Percentiles rank a stretch among this genome's conserved stretches.
phyloP scores from a whole-genome alignment of 23 red algal species.

The Cyanidioschyzon merolae region DNA sequence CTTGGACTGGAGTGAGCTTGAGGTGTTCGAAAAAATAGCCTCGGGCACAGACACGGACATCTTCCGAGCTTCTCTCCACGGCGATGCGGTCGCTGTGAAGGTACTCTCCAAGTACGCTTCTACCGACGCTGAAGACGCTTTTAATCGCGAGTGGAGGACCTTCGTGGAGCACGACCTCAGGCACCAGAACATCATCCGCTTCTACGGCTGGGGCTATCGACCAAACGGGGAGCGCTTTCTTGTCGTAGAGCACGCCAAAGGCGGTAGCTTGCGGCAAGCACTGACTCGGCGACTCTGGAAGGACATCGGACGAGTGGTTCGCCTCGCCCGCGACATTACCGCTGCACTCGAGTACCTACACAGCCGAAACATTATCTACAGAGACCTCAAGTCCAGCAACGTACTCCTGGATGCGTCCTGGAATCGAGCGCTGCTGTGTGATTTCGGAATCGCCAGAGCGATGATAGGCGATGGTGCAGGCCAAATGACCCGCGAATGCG shows the following conservation, averaged over 20 bases:
- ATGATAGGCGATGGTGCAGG: not conserved
- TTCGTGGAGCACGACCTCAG: constrained; percentile 23
- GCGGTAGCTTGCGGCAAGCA: constrained; percentile 52
- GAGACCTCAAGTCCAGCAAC: constrained; percentile 50
- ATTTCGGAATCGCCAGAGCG: constrained; percentile 8
- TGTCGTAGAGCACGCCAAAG: constrained; percentile 39
- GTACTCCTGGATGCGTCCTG: constrained; percentile 29
- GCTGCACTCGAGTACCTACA: constrained; percentile 41
- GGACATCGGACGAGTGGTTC: constrained; percentile 17
- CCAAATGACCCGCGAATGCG: constrained; percentile 16
- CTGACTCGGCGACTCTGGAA: constrained; percentile 17
- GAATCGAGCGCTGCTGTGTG: not conserved
- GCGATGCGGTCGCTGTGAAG: constrained; percentile 48
- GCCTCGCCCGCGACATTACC: constrained; percentile 25
- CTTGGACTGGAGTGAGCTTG: not conserved
- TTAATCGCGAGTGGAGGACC: constrained; percentile 39
- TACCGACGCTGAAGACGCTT: constrained; percentile 21
- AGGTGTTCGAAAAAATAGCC: constrained; percentile 20
- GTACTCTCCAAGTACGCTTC: constrained; percentile 16
- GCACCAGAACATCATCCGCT: constrained; percentile 40
- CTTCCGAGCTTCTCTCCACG: constrained; percentile 32
- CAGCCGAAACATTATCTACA: constrained; percentile 20
- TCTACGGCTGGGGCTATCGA: constrained; percentile 27
- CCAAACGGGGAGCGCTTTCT: constrained; percentile 24
- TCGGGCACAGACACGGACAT: constrained; percentile 48